A percentile compares a stretch with the other conserved stretches of the same genome.
Conservation (phyloP, 306 rosid species). For the Comarum palustre region DNA sequence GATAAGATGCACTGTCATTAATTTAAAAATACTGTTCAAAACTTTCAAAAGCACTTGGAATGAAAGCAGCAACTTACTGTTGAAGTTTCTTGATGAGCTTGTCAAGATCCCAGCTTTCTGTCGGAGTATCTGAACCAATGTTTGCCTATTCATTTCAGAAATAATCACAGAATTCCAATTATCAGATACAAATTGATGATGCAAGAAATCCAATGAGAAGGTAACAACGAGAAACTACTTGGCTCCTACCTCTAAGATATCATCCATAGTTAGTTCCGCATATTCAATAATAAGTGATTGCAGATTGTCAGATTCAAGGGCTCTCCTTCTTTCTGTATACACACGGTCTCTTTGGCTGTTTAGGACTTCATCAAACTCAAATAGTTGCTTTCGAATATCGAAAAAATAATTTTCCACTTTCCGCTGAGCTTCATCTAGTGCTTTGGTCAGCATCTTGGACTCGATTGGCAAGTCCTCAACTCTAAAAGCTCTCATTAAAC, state of each 20-base stretch:
- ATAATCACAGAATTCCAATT: conserved; percentile 12
- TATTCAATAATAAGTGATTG: conserved; percentile 84
- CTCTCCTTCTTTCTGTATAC: conserved; percentile 91
- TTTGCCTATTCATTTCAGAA: conserved; percentile 62
- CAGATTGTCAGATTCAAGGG: conserved; percentile 77
- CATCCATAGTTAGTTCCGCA: conserved; percentile 97
- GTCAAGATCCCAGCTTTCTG: conserved; percentile 92
- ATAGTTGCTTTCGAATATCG: conserved; percentile 92
- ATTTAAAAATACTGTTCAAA: not conserved
- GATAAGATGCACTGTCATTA: conserved; percentile 4
- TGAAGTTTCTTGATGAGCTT: conserved; percentile 84
- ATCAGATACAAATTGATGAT: not conserved
- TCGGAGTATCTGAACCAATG: conserved; percentile 79
- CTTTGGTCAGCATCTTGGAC: conserved; percentile 96
- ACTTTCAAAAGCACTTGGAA: conserved; percentile 25
- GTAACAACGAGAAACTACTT: conserved; percentile 9
- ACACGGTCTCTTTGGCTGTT: conserved; percentile 97
- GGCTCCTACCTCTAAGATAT: conserved; percentile 63
- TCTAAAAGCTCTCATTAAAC: conserved; percentile 93
- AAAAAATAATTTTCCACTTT: conserved; percentile 97
- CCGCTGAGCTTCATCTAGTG: conserved; percentile 96
- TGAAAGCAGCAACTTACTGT: conserved; percentile 66
- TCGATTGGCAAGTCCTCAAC: conserved; percentile 97
- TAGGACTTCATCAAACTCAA: conserved; percentile 90
- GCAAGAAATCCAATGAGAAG: not conserved